Conservation (phyloP, 495 filamentous ascomycete species). For the Pyrenula aspistea region DNA sequence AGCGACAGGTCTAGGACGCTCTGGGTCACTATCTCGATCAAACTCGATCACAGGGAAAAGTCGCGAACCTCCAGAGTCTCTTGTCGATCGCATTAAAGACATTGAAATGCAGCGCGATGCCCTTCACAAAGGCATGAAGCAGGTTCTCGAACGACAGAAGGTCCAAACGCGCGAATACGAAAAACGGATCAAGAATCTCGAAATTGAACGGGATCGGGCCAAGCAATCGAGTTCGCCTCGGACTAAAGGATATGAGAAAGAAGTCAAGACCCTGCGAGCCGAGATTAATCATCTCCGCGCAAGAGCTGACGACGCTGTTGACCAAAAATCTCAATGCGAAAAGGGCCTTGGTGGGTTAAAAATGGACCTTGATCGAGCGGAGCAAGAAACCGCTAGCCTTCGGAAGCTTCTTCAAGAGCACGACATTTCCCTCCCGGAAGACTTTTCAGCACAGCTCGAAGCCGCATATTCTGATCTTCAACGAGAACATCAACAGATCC, state of each 20-base stretch:
- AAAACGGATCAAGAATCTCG: slow-evolving; percentile 62
- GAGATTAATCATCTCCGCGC: slow-evolving; percentile 78
- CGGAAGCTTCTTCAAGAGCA: slow-evolving; percentile 73
- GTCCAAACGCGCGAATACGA: slow-evolving; percentile 68
- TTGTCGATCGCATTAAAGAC: slow-evolving; percentile 78
- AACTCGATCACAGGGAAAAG: slow-evolving; percentile 53
- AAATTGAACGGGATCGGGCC: slow-evolving; percentile 66
- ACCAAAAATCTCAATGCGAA: slow-evolving; percentile 93
- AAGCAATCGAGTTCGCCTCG: slow-evolving; percentile 53
- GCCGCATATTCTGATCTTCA: slow-evolving; percentile 72
- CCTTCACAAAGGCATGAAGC: slow-evolving; percentile 72
- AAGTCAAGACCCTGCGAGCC: slow-evolving; percentile 64
- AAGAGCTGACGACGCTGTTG: slow-evolving; percentile 89
- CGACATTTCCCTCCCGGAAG: slow-evolving; percentile 59
- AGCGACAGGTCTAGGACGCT: slow-evolving; percentile 27
- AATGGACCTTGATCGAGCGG: slow-evolving; percentile 93
- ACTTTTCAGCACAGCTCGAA: slow-evolving; percentile 48
- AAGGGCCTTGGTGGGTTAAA: slow-evolving; percentile 85
- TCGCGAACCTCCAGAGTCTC: slow-evolving; percentile 52
- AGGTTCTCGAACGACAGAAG: slow-evolving; percentile 76
- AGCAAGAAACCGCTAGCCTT: slow-evolving; percentile 79
- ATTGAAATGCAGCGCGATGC: slow-evolving; percentile 90
- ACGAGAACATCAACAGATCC: slow-evolving; percentile 60
- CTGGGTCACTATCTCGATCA: slow-evolving; percentile 31
- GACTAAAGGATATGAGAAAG: slow-evolving; percentile 66